Base-by-base conservation (phyloP, 2,329 filamentous ascomycete genomes). In the Diaporthe vexans region DNA sequence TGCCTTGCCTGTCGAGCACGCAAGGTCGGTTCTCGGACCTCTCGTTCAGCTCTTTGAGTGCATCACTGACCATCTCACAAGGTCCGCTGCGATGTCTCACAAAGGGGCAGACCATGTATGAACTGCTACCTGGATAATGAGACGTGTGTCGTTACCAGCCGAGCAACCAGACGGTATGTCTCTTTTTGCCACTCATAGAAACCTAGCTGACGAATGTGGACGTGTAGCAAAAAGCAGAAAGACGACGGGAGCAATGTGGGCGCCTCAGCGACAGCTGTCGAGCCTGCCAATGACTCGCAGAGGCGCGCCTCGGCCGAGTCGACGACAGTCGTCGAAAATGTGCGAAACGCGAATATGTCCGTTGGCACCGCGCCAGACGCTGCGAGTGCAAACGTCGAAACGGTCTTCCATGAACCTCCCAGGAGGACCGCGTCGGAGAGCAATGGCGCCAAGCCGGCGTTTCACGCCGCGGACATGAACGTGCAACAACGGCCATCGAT, bases 101-200 rank as follows among this genome's bases (percentile, higher is more conserved):
- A 86, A 76, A 82, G 84, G 73, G 86, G 86, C 4, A 81, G 83
- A 43, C 87, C 87, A 10, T 89, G 85, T 79, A 88, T 88, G 81
- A 88, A 88, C 73, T 89, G 86, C 78, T 86, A 86, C 59, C 84
- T 88, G 72, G 86, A 88, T 76, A 86, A 84, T 74, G 86, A 88
- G 76, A 82, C 81, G 0, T 84, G 84, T 76, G 79, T 87, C 69
- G 81, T 85, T 73, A 85, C 82, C 11, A 82, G 81, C 56, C 81
- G 83, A 75, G 84, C 82, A 26, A 85, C 82, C 6, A 82, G 82
- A 74, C 83, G 84, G 83, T 85, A 76, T 80, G 84, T 80, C 2
- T 17, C 13, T 26, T 29, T 29, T 13, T 35, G 2, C 35, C 71
- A 9, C 40, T 13, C 19, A 43, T 9, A 40, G 21, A 10, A n/a